Evolutionary conservation across 345 rosid genomes (phyloP).

Genomic region (Eucalyptus paniculata): DNA sequence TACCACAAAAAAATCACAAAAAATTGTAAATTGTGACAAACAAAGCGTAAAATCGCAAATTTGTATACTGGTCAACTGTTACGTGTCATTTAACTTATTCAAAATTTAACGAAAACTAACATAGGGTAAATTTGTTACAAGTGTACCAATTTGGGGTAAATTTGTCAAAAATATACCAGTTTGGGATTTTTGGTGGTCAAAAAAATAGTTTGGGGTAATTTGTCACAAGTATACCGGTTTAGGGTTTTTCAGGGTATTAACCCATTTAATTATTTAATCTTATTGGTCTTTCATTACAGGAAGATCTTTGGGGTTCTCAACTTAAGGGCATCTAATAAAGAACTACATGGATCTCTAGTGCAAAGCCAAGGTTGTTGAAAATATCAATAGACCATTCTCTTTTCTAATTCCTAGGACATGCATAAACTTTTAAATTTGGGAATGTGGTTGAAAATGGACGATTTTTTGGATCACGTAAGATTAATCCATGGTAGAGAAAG

Average conservation of each 20-base stretch:
- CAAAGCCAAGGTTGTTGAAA: background rate
- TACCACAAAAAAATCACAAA: too few relatives aligned
- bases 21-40: too few relatives aligned
- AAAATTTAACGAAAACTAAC: too few relatives aligned
- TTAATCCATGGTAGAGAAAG: background rate
- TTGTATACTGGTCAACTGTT: accelerated
- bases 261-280: background rate
- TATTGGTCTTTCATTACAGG: background rate
- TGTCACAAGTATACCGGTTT: accelerated
- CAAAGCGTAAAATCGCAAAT: too few relatives aligned
- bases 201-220: too few relatives aligned
- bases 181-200: too few relatives aligned
- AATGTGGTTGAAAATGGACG: background rate
- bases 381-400: background rate
- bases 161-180: too few relatives aligned
- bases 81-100: too few relatives aligned
- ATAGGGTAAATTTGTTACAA: too few relatives aligned
- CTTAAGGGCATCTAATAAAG: background rate
- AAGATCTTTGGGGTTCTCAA: background rate
- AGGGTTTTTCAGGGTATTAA: too few relatives aligned
- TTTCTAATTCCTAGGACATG: background rate
- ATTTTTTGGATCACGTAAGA: background rate
- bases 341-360: background rate
- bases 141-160: too few relatives aligned
- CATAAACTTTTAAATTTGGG: background rate